These are phyloP conservation scores for Sordaria brevicollis DNA, from an alignment of 495 filamentous ascomycete species.

Conservation along the genomic window DNA sequence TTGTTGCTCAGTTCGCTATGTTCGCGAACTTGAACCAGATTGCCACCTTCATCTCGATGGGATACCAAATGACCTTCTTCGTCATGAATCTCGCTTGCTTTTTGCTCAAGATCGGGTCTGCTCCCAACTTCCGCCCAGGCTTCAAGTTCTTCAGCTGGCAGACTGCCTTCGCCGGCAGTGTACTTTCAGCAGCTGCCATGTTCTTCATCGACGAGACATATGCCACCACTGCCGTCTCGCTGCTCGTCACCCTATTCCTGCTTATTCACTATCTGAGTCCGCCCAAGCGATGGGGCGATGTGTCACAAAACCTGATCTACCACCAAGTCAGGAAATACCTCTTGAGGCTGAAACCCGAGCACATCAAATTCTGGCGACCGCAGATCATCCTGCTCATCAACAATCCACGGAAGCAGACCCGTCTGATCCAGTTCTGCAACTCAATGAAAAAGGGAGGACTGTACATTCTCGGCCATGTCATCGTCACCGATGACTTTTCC, in stretches of 20 bases:
- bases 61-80: slow-evolving; percentile 66
- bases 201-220: slow-evolving; percentile 83
- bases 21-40: slow-evolving; percentile 82
- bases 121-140: slow-evolving; percentile 79
- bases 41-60: slow-evolving; percentile 81
- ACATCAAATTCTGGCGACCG: slow-evolving; percentile 88
- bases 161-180: slow-evolving; percentile 62
- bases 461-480: slow-evolving; percentile 79
- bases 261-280: slow-evolving; percentile 78
- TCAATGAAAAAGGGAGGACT: slow-evolving; percentile 79
- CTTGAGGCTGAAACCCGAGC: slow-evolving; percentile 69
- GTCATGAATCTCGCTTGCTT: slow-evolving; percentile 83
- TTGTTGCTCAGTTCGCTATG: slow-evolving; percentile 70
- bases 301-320: slow-evolving; percentile 81
- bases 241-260: slow-evolving; percentile 66
- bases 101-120: slow-evolving; percentile 82
- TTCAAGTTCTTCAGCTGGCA: slow-evolving; percentile 86
- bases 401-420: slow-evolving; percentile 64
- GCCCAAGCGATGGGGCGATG: slow-evolving; percentile 84
- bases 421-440: slow-evolving; percentile 84
- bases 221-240: slow-evolving; percentile 61
- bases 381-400: slow-evolving; percentile 79
- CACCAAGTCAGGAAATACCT: slow-evolving; percentile 88
- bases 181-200: slow-evolving; percentile 71
- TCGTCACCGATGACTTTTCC: slow-evolving; percentile 75